phyloP scores from a whole-genome alignment of 1,139 yeast genomes.

The Geotrichum australiense region DNA sequence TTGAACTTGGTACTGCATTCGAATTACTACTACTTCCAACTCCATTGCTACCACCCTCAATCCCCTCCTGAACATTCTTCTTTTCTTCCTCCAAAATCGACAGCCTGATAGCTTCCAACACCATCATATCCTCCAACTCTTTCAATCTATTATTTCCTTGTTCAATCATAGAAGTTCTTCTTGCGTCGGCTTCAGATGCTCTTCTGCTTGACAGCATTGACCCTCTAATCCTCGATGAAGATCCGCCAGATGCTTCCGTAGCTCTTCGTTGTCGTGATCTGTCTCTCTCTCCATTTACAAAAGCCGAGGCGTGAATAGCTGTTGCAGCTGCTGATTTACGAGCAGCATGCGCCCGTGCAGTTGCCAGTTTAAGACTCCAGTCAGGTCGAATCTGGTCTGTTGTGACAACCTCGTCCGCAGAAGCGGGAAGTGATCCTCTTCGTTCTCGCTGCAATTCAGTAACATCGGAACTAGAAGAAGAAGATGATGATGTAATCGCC shows the following conservation, averaged over 20 bases:
- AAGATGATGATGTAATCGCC: background rate
- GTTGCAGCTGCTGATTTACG: conserved; percentile 90
- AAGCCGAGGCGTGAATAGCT: conserved; percentile 83
- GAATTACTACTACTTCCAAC: no score
- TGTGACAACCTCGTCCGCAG: conserved; percentile 53
- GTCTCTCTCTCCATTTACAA: conserved; percentile 35
- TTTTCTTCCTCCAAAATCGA: conserved; percentile 61
- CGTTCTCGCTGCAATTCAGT: conserved; percentile 2
- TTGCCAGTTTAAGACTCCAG: conserved; percentile 70
- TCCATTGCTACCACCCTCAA: background rate
- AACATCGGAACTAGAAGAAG: background rate
- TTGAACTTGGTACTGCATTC: no score
- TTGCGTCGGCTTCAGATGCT: conserved; percentile 6
- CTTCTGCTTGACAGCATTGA: background rate
- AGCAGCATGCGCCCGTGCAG: conserved; percentile 72
- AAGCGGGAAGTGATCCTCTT: conserved; percentile 27
- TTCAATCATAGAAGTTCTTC: conserved; percentile 12
- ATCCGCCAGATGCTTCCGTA: conserved; percentile 6
- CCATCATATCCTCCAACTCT: conserved; percentile 64
- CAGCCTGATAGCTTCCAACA: conserved; percentile 73
- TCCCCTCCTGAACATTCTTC: background rate
- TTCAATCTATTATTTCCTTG: conserved; percentile 9
- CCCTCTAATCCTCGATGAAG: background rate
- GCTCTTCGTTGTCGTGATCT: conserved; percentile 2
- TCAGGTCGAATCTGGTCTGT: conserved; percentile 84